These are phyloP conservation scores for Arthrobotrys sinensis DNA, from an alignment of 2,329 filamentous ascomycete species.

Conservation along the genomic window DNA sequence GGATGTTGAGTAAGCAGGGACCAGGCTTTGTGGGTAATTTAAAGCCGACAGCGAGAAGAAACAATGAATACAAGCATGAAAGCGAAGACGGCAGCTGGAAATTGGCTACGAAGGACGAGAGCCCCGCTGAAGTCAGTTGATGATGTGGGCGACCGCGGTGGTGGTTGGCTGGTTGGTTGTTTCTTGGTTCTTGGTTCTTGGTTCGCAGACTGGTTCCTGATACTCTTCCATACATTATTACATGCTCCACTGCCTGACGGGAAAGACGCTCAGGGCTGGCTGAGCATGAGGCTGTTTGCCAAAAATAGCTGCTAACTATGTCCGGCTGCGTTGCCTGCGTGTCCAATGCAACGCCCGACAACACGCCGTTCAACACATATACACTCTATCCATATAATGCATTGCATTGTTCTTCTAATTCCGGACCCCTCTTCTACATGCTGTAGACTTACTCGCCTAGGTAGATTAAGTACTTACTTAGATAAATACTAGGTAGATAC, in stretches of 20 bases:
- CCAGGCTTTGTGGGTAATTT: constrained; percentile 21
- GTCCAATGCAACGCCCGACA: constrained; percentile 15
- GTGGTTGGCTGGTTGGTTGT: not conserved
- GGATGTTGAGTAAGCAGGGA: not conserved
- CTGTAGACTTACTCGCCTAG: not conserved
- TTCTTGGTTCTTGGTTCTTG: not conserved
- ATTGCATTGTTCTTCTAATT: no score
- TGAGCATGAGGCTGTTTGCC: constrained; percentile 2
- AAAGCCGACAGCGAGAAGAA: constrained; percentile 10
- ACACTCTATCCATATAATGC: not conserved
- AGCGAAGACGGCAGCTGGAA: not conserved
- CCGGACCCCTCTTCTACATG: no score
- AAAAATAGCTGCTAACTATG: constrained; percentile 9
- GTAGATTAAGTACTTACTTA: not conserved
- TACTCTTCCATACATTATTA: no score
- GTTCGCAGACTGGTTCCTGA: not conserved
- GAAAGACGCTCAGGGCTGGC: constrained; percentile 1
- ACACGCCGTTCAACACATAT: constrained; percentile 9
- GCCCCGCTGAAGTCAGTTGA: constrained; percentile 19
- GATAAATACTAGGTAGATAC: not conserved
- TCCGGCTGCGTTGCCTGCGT: not conserved
- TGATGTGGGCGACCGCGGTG: not conserved
- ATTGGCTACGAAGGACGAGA: not conserved
- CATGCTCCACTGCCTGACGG: no score
- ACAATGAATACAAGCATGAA: not conserved